phyloP scores from a whole-genome alignment of 2,329 filamentous ascomycete genomes.

The Beauveria caledonica region DNA sequence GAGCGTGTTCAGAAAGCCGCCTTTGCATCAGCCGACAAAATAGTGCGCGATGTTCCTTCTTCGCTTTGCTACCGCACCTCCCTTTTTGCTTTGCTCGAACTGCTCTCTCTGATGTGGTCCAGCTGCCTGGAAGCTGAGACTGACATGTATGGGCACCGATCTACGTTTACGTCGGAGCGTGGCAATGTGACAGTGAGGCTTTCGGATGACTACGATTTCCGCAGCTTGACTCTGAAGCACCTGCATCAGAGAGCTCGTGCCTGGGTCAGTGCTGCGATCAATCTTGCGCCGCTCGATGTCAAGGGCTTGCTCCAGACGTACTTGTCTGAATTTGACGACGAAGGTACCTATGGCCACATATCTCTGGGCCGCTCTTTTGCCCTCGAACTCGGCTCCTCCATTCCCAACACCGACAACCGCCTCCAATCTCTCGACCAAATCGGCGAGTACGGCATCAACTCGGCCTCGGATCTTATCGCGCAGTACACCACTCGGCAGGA shows the following conservation, averaged over 20 bases:
- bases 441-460: constrained; percentile 71
- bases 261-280: constrained; percentile 76
- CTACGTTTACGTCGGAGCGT: constrained; percentile 67
- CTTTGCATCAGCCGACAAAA: constrained; percentile 71
- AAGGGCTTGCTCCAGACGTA: constrained; percentile 96
- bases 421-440: constrained; percentile 72
- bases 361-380: constrained; percentile 91
- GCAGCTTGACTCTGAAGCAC: constrained; percentile 68
- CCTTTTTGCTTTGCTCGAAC: constrained; percentile 83
- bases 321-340: constrained; percentile 87
- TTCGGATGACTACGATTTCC: constrained; percentile 85
- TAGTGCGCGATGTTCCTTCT: constrained; percentile 78
- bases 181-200: constrained; percentile 78
- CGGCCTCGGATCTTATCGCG: constrained; percentile 89
- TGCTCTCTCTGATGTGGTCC: constrained; percentile 89
- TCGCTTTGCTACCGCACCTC: constrained; percentile 84
- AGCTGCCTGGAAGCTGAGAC: constrained; percentile 92
- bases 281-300: constrained; percentile 81
- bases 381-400: constrained; percentile 78
- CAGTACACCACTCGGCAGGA: constrained; percentile 97
- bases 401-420: constrained; percentile 79
- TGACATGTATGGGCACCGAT: constrained; percentile 83
- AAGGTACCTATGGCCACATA: constrained; percentile 83
- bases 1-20: constrained; percentile 85
- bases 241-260: constrained; percentile 67